Base-by-base conservation (phyloP, 805 yeast genomes). In the Priceomyces medius region DNA sequence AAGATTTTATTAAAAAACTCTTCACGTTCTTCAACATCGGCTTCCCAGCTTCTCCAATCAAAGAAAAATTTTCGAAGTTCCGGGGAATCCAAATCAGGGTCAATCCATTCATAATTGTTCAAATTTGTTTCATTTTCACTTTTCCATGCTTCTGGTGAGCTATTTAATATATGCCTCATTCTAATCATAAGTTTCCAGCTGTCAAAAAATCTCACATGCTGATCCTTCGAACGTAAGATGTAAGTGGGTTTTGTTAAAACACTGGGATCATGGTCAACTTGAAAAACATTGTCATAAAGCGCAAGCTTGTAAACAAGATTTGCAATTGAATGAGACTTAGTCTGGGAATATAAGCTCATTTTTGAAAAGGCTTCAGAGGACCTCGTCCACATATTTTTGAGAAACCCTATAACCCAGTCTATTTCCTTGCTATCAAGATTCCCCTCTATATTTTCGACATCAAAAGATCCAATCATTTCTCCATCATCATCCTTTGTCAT, bases 11-110 rank as follows among this genome's bases (percentile, higher is more conserved):
- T 50, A 27, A 58, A 53, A 46, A 57, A 54, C 10, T 36, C 32
- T 27, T 42, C 42, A 36, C 63, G 44, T 42, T 56, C 55, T 7
- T 39, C 38, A 12, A 45, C 45, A 23, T 80, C 71, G 33, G 85
- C 83, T 52, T 91, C 99, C 97, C 98, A 90, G 44, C 81, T 80
- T 68, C 97, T 78, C 97, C 98, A 93, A 10, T 74, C 68, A 0
- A 81, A 69, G 52, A 89, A 88, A 1, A 81, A 71, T 3, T 71
- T 64, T 18, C 79, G 59, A 2, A 87, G 85, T 12, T 73, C 73
- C 7, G 68, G 64, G 44, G 71, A 68, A 0, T 89, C 89, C 45
- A 72, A 64, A 0, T 45, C 48, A 0, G 88, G 83, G 0, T 77
- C 69, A 13, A 59, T 58, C 68, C 79, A 73, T 0, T 61, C 45